Conservation (phyloP, 2,329 filamentous ascomycete species). For the Colletotrichum sp. region DNA sequence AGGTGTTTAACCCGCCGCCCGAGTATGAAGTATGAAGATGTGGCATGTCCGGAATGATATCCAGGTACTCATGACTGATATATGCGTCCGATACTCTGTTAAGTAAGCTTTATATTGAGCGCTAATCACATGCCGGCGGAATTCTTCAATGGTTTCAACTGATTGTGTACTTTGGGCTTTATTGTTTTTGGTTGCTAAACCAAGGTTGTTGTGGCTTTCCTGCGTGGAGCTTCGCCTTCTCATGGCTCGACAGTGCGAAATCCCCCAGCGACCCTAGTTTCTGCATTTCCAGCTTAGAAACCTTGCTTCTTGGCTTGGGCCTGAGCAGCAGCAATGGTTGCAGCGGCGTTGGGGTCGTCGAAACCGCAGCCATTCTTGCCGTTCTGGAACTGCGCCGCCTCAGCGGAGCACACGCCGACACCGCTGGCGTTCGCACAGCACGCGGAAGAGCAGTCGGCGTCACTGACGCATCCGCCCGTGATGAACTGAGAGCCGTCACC, state of each 20-base stretch:
- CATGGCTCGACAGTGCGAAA: neutral
- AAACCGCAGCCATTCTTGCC: slow-evolving; percentile 40
- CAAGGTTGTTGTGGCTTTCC: neutral
- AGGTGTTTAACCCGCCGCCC: neutral
- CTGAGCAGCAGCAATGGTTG: slow-evolving; percentile 18
- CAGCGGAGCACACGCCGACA: slow-evolving; percentile 32
- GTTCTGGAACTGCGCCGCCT: slow-evolving; percentile 30
- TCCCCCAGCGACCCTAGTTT: neutral
- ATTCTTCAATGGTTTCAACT: neutral
- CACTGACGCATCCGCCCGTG: slow-evolving; percentile 31
- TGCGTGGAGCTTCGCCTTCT: neutral
- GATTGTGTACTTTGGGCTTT: neutral
- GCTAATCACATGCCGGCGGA: accelerated
- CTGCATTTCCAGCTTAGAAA: slow-evolving; percentile 17
- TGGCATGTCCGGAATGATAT: neutral
- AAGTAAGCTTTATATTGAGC: neutral
- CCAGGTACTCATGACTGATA: neutral
- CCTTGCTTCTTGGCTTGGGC: slow-evolving; percentile 17
- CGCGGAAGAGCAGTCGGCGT: slow-evolving; percentile 29
- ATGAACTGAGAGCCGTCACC: slow-evolving; percentile 31
- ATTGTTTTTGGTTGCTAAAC: neutral
- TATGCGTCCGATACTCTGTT: neutral
- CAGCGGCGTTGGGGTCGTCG: slow-evolving; percentile 21
- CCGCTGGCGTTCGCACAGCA: slow-evolving; percentile 33
- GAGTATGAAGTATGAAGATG: neutral